Percentiles rank a stretch among this genome's conserved stretches.
These are phyloP conservation scores for Endoconidiophora laricicola DNA, from an alignment of 2,329 filamentous ascomycete species.

Conservation along the genomic window DNA sequence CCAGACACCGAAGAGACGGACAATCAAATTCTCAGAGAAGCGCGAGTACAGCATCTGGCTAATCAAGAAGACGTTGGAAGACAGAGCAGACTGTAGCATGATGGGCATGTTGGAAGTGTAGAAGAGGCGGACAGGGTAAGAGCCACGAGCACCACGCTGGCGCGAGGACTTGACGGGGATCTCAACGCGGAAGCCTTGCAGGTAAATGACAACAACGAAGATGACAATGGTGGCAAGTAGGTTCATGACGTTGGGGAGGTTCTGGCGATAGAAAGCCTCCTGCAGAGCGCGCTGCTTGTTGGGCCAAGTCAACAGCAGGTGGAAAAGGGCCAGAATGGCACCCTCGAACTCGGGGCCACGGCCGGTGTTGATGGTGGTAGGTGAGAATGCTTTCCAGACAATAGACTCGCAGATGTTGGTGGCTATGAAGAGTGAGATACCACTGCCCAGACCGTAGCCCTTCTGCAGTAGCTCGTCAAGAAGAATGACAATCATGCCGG, in stretches of 20 bases:
- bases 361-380: slow-evolving; percentile 97
- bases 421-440: slow-evolving; percentile 98
- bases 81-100: slow-evolving; percentile 97
- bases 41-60: slow-evolving; percentile 98
- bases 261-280: slow-evolving; percentile 98
- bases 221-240: slow-evolving; percentile 80
- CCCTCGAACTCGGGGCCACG: slow-evolving; percentile 98
- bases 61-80: slow-evolving; percentile 97
- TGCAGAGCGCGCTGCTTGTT: slow-evolving; percentile 98
- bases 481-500: slow-evolving; percentile 96
- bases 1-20: slow-evolving; percentile 95
- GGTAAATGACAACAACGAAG: slow-evolving; percentile 97
- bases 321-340: slow-evolving; percentile 93
- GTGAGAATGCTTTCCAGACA: slow-evolving; percentile 99
- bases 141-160: slow-evolving; percentile 95
- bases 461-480: slow-evolving; percentile 98
- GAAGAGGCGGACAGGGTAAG: slow-evolving; percentile 96
- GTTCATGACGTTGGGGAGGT: slow-evolving; percentile 99
- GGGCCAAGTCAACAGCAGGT: slow-evolving; percentile 94
- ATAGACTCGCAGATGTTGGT: slow-evolving; percentile 99
- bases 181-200: slow-evolving; percentile 97
- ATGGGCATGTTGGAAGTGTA: slow-evolving; percentile 99
- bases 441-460: slow-evolving; percentile 94
- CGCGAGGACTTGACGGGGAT: slow-evolving; percentile 99
- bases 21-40: slow-evolving; percentile 96